Conservation (phyloP, 78 protist species). For the Dictyostelium brefeldianum region DNA sequence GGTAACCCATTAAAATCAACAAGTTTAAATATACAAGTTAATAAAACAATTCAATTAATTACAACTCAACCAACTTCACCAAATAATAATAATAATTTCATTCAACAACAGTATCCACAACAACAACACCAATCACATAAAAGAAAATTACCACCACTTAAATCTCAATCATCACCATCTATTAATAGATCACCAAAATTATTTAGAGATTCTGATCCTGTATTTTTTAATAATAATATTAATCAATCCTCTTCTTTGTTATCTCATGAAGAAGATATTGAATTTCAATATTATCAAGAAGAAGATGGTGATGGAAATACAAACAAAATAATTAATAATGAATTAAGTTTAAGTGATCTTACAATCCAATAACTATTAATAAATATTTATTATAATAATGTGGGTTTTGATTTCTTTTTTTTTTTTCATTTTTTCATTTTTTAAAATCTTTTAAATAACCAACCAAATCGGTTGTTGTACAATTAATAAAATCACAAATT, state of each 20-base stretch:
- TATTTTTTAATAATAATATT: slow-evolving; percentile 12
- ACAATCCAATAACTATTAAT: neutral
- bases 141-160: neutral
- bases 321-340: neutral
- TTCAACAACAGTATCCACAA: neutral
- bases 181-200: slow-evolving; percentile 29
- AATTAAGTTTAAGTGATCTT: slow-evolving; percentile 26
- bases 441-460: too few relatives aligned
- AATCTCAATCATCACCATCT: slow-evolving; percentile 15
- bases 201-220: slow-evolving; percentile 27
- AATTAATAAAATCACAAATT: too few relatives aligned
- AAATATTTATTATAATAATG: too few relatives aligned
- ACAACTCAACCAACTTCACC: slow-evolving; percentile 21
- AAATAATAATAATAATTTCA: too few relatives aligned
- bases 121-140: neutral
- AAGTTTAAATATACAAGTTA: slow-evolving; percentile 14
- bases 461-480: too few relatives aligned
- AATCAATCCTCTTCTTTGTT: neutral
- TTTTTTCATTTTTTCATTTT: neutral
- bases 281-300: neutral
- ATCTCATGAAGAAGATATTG: neutral
- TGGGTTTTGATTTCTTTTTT: neutral
- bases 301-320: neutral
- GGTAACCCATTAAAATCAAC: slow-evolving; percentile 64
- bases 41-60: slow-evolving; percentile 56